phyloP scores from a whole-genome alignment of 2,329 filamentous ascomycete species.

The Trichophyton rubrum region DNA sequence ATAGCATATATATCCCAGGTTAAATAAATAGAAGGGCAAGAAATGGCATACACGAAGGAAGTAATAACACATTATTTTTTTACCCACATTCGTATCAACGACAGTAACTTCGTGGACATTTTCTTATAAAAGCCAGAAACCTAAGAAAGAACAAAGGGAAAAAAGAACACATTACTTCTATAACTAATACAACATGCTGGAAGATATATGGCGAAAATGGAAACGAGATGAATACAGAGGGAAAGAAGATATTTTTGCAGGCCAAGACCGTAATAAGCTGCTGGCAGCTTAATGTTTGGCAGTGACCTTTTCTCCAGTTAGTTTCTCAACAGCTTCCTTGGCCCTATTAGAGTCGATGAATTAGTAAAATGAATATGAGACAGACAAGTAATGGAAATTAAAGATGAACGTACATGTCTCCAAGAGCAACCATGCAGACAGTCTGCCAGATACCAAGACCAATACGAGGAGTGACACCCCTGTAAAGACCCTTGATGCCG shows the following conservation, averaged over 20 bases:
- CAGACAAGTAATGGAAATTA: slow-evolving; percentile 7
- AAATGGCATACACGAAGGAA: background rate
- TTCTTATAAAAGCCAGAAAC: background rate
- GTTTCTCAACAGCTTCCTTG: slow-evolving; percentile 53
- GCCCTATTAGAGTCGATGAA: slow-evolving; percentile 36
- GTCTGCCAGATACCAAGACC: slow-evolving; percentile 98
- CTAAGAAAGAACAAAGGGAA: background rate
- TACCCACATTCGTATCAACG: background rate
- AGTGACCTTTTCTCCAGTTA: slow-evolving; percentile 51
- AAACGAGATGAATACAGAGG: background rate
- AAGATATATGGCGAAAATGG: background rate
- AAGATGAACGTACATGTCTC: slow-evolving; percentile 67
- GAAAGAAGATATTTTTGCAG: slow-evolving; percentile 14
- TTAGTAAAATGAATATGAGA: slow-evolving; percentile 20
- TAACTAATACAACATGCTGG: slow-evolving; percentile 1
- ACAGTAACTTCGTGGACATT: background rate
- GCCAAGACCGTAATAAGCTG: slow-evolving; percentile 15
- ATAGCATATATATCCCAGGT: background rate
- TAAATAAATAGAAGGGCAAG: background rate
- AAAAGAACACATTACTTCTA: background rate
- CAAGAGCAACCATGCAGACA: slow-evolving; percentile 97
- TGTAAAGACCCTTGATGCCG: slow-evolving; percentile 84
- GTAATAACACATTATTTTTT: background rate
- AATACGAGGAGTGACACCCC: slow-evolving; percentile 86
- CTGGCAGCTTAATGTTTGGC: slow-evolving; percentile 47